A percentile compares a stretch with the other conserved stretches of the same genome.
phyloP scores from a whole-genome alignment of 129 eudicot genomes.

The Glebionis coronaria region DNA sequence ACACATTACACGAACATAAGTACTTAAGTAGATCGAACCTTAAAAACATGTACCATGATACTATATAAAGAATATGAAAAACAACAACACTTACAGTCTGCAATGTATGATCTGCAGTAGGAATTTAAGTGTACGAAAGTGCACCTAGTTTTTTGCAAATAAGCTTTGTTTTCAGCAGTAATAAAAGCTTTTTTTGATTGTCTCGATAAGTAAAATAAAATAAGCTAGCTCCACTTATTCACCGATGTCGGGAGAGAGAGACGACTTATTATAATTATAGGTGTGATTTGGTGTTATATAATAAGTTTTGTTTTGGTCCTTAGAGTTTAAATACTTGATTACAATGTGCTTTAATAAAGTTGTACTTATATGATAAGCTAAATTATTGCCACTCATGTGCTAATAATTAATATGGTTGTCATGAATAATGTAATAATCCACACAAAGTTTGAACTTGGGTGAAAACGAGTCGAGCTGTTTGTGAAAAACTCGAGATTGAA shows the following conservation, averaged over 20 bases:
- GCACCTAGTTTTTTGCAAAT: constrained; percentile 20
- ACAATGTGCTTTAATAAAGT: neutral
- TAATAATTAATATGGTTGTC: too few relatives aligned
- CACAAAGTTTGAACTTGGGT: too few relatives aligned
- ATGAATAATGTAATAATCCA: too few relatives aligned
- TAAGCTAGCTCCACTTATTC: constrained; percentile 25
- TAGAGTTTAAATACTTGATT: neutral
- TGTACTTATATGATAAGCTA: too few relatives aligned
- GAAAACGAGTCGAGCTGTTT: too few relatives aligned
- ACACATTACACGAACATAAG: neutral
- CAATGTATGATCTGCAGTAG: constrained; percentile 15
- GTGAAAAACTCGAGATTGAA: too few relatives aligned
- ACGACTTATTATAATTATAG: constrained; percentile 21
- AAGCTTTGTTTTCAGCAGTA: neutral
- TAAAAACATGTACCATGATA: neutral
- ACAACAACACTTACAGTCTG: constrained; percentile 17
- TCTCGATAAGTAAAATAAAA: constrained; percentile 22
- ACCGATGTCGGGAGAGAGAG: constrained; percentile 20
- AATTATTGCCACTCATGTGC: too few relatives aligned
- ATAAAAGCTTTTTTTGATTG: constrained; percentile 15
- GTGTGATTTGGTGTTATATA: neutral
- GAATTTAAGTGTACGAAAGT: constrained; percentile 16
- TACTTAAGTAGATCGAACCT: constrained; percentile 4
- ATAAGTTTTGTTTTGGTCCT: constrained; percentile 1
- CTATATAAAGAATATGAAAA: constrained; percentile 16